A percentile compares a stretch with the other conserved stretches of the same genome.
Evolutionary conservation across 148 eudicot genomes (phyloP).

Genomic region (Euryodendron excelsum): DNA sequence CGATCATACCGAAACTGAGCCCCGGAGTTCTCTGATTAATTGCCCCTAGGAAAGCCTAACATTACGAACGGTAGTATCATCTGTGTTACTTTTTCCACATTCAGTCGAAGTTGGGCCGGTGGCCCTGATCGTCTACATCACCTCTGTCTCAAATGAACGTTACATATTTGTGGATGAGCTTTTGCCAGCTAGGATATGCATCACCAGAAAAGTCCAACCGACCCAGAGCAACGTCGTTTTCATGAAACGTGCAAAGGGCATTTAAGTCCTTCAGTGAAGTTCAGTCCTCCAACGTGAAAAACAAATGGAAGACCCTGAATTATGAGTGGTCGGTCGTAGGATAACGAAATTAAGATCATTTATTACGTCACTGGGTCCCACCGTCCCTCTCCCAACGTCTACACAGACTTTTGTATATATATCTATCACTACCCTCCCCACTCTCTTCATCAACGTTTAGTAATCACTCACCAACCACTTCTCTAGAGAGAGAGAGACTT

Average conservation of each 20-base stretch:
- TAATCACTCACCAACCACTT: background rate
- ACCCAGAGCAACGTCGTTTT: constrained; percentile 1
- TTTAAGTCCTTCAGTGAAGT: background rate
- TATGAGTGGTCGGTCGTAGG: background rate
- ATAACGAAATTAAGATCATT: background rate
- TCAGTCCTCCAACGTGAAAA: too few species aligned
- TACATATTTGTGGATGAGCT: background rate
- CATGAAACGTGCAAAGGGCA: background rate
- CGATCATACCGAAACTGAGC: too few species aligned
- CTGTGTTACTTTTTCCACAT: too few species aligned
- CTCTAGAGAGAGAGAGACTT: background rate
- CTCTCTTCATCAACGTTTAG: background rate
- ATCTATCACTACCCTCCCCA: background rate
- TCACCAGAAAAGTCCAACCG: background rate
- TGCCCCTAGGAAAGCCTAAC: too few species aligned
- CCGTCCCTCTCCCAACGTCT: background rate
- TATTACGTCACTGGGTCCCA: background rate
- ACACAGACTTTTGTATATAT: background rate
- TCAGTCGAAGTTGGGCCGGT: too few species aligned
- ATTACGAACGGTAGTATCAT: too few species aligned
- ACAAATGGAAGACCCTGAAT: background rate
- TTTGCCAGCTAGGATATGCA: background rate
- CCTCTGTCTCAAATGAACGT: background rate
- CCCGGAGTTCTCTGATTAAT: too few species aligned
- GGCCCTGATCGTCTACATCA: background rate